A percentile compares a stretch with the other conserved stretches of the same genome.
These are phyloP conservation scores for Entomortierella beljakovae DNA, from an alignment of 192 early-diverging fungal genomes.

Conservation along the genomic window DNA sequence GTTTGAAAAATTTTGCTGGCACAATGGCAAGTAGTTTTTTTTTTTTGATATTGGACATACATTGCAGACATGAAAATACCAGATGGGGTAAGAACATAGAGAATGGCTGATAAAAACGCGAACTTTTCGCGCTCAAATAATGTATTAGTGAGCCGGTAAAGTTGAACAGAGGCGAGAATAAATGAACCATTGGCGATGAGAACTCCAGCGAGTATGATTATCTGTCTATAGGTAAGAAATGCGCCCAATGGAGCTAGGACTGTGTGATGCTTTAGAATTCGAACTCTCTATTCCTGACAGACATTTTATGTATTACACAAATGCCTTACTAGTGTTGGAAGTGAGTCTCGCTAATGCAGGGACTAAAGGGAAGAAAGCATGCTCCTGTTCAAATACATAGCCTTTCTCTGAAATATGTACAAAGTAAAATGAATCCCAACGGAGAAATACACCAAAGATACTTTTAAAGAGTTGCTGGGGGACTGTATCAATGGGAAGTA, in stretches of 20 bases:
- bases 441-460: conserved; percentile 67
- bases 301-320: background rate
- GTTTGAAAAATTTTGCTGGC: too few species aligned
- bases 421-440: conserved; percentile 96
- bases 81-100: conserved; percentile 82
- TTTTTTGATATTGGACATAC: conserved; percentile 6
- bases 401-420: conserved; percentile 78
- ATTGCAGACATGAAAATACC: conserved; percentile 89
- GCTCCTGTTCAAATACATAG: conserved; percentile 89
- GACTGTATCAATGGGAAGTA: conserved; percentile 18
- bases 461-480: conserved; percentile 38
- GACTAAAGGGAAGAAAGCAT: conserved; percentile 90
- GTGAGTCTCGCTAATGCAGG: conserved; percentile 72
- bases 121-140: conserved; percentile 61
- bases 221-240: conserved; percentile 53
- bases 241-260: conserved; percentile 64
- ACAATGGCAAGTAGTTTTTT: too few species aligned
- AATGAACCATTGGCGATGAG: conserved; percentile 83
- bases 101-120: conserved; percentile 72
- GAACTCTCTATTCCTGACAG: background rate
- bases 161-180: conserved; percentile 73
- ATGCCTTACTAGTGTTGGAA: conserved; percentile 54
- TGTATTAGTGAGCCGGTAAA: conserved; percentile 64
- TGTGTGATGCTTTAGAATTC: conserved; percentile 6
- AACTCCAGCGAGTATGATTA: conserved; percentile 69